Base-by-base conservation (phyloP, 768 basidiomycete genomes). In the Lyophyllum atratum region DNA sequence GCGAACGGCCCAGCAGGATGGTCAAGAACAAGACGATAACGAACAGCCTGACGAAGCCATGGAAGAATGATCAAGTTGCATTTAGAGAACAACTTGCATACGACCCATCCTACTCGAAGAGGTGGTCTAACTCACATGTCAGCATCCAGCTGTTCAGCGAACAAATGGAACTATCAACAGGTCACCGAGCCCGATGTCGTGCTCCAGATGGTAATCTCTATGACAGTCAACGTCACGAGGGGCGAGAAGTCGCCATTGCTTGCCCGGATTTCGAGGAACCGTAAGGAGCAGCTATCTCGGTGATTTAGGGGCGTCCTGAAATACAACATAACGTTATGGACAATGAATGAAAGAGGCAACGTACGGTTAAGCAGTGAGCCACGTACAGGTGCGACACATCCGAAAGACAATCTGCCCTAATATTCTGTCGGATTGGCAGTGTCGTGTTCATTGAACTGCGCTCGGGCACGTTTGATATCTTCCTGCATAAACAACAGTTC, bases 401-500 rank as follows among this genome's bases (percentile, higher is more conserved):
- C 29, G 17, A 40, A 44, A 37, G n/a, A 22, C 33, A 21, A 28
- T 40, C 25, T 46, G 31, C 24, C 39, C 71, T 72, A 81, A 62
- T 80, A 79, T 49, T 81, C 80, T 58, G 65, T 80, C 49, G 82
- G 70, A 52, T 75, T 72, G 52, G 74, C 72, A 26, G 74, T 69
- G 47, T 79, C 78, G 19, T 40, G 39, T 40, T 40, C 39, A 9
- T 73, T 84, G 61, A 93, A 93, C 66, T 92, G 88, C 11, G 85
- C 86, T 44, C 89, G 83, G 4, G 92, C 93, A 9, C 92, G 85
- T 69, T 93, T 92, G 72, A 95, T 95, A 64, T 94, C 93, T 68
- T 93, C 92, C 68, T 94, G 92, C 89, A 94, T 93, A 76, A 93
- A 93, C 31, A 95, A 68, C 33, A 96, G 73, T 68, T 96, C 94